Evolutionary conservation across 176 grass and related monocot genomes (phyloP).

Genomic region (Rhynchospora breviuscula): DNA sequence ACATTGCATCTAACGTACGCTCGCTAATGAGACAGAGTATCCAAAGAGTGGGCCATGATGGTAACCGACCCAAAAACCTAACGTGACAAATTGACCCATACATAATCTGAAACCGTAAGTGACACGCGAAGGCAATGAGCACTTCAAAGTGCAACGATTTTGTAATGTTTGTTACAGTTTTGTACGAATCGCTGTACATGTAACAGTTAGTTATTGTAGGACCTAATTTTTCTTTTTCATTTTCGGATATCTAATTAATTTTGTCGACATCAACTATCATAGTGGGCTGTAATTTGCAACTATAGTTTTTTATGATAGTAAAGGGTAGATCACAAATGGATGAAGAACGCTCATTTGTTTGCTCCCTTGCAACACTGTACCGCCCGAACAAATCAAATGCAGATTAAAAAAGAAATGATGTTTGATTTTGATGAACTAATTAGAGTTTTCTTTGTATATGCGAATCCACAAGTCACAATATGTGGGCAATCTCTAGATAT

Average conservation of each 20-base stretch:
- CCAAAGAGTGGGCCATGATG: too few relatives aligned
- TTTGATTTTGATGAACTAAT: not conserved
- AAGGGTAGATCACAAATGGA: not conserved
- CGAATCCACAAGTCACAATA: not conserved
- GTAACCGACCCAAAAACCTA: too few relatives aligned
- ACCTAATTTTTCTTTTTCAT: not conserved
- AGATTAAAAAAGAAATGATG: not conserved
- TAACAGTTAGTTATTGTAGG: not conserved
- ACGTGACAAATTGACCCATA: too few relatives aligned
- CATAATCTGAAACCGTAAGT: too few relatives aligned
- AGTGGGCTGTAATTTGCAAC: not conserved
- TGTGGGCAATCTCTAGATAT: too few relatives aligned
- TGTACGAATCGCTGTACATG: not conserved
- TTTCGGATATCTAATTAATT: not conserved
- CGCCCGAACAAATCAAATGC: not conserved
- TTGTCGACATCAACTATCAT: not conserved
- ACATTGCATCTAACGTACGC: too few relatives aligned
- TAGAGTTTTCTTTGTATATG: not conserved
- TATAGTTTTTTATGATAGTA: not conserved
- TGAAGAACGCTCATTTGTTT: not conserved
- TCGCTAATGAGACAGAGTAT: too few relatives aligned
- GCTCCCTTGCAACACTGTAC: not conserved
- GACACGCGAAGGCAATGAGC: not conserved
- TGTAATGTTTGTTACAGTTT: not conserved
- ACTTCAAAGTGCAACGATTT: constrained; percentile 21